A percentile compares a stretch with the other conserved stretches of the same genome.
Conservation (phyloP, 2,329 filamentous ascomycete species). For the Scedosporium minutisporum region DNA sequence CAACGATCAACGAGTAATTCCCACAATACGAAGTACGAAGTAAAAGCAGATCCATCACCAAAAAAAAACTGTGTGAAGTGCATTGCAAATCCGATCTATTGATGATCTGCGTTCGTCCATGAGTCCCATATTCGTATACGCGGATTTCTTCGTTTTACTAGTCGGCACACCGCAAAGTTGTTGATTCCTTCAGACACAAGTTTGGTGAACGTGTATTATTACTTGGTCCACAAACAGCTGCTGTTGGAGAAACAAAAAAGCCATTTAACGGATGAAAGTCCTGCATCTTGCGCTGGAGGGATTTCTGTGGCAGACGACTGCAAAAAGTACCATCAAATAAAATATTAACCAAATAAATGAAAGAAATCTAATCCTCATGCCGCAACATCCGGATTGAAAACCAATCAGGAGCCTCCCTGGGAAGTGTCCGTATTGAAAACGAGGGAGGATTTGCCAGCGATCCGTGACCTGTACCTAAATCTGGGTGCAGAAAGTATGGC, state of each 20-base stretch:
- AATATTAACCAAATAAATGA: neutral
- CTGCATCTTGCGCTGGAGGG: neutral
- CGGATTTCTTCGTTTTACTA: neutral
- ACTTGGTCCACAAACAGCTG: neutral
- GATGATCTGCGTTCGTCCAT: too few relatives aligned
- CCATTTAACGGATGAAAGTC: neutral
- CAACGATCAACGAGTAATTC: too few relatives aligned
- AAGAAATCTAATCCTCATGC: neutral
- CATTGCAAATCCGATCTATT: too few relatives aligned
- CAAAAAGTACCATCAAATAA: slow-evolving; percentile 6
- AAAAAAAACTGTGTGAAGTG: too few relatives aligned
- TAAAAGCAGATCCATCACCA: too few relatives aligned
- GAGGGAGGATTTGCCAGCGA: neutral
- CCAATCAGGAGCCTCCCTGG: neutral
- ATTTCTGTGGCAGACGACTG: neutral
- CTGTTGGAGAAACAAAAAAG: neutral
- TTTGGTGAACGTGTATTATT: too few relatives aligned
- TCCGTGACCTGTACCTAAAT: slow-evolving; percentile 1
- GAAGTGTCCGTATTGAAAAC: neutral
- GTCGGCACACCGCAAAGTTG: neutral
- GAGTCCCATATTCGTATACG: neutral
- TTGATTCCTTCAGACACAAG: neutral
- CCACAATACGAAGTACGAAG: too few relatives aligned
- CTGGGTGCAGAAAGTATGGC: neutral
- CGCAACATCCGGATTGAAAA: neutral